phyloP scores from a whole-genome alignment of 1,284 basidiomycete species.

The Rhizoctonia solani region DNA sequence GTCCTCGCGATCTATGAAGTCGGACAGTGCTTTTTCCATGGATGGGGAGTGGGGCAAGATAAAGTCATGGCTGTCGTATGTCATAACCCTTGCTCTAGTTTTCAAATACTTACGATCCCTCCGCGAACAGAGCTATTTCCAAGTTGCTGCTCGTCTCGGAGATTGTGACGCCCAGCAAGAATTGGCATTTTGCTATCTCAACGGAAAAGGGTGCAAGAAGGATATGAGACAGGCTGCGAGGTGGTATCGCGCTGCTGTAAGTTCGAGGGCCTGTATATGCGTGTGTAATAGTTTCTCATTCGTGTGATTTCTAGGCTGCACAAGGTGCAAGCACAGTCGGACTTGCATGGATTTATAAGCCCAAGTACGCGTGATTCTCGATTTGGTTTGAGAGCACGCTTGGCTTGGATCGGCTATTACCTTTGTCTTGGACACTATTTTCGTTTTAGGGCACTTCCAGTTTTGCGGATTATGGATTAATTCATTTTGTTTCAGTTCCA shows the following conservation, averaged over 20 bases:
- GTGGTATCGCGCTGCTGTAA: constrained; percentile 85
- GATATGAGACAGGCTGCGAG: constrained; percentile 82
- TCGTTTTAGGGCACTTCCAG: too few species aligned
- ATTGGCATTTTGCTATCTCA: constrained; percentile 80
- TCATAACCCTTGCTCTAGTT: constrained; percentile 41
- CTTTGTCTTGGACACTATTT: not conserved
- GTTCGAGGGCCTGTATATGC: constrained; percentile 43
- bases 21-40: constrained; percentile 88
- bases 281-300: constrained; percentile 14
- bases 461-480: too few species aligned
- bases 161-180: constrained; percentile 87
- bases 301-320: constrained; percentile 58
- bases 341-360: constrained; percentile 84
- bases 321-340: constrained; percentile 81
- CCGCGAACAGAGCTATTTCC: constrained; percentile 78
- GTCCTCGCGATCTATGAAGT: constrained; percentile 91
- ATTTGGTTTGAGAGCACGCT: not conserved
- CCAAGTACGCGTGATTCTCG: constrained; percentile 41
- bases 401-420: not conserved
- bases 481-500: too few species aligned
- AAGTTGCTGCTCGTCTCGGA: constrained; percentile 79
- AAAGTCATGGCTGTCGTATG: constrained; percentile 81
- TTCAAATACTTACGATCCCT: not conserved
- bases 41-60: constrained; percentile 86
- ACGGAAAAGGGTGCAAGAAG: constrained; percentile 89